These are phyloP conservation scores for Ilex aquifolium DNA, from an alignment of 257 asterid genomes.

Conservation along the genomic window DNA sequence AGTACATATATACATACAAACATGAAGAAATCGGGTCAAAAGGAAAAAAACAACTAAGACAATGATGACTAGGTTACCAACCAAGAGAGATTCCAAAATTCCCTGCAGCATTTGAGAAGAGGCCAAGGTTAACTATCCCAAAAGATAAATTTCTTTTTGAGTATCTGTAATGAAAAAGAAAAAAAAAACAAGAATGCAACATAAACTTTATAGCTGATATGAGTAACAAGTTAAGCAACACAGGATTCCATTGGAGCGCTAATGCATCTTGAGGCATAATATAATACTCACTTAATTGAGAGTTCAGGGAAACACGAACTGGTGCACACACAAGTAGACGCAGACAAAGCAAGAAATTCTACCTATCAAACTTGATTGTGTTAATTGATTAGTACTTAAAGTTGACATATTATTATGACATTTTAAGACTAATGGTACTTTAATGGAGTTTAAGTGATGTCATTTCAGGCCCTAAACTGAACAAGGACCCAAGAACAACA, in stretches of 20 bases:
- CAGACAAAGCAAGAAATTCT: conserved; percentile 73
- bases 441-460: no score
- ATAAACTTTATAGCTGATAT: no score
- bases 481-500: no score
- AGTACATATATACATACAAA: no score
- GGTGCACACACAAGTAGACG: conserved; percentile 54
- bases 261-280: conserved; percentile 1
- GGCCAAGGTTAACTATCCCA: conserved; percentile 88
- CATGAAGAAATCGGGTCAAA: no score
- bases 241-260: neutral
- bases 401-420: no score
- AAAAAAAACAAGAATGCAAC: conserved; percentile 19
- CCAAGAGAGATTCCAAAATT: conserved; percentile 79
- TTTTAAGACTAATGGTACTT: no score
- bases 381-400: no score
- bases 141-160: conserved; percentile 76
- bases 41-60: no score
- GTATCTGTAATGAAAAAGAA: conserved; percentile 38
- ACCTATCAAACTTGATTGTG: conserved; percentile 50
- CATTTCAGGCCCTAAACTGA: no score
- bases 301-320: conserved; percentile 90
- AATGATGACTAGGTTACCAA: conserved; percentile 20
- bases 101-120: conserved; percentile 95
- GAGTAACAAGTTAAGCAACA: neutral
- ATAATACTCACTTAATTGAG: conserved; percentile 72